A percentile compares a stretch with the other conserved stretches of the same genome.
These are phyloP conservation scores for Apium graveolens DNA, from an alignment of 129 eudicot genomes.

Conservation along the genomic window DNA sequence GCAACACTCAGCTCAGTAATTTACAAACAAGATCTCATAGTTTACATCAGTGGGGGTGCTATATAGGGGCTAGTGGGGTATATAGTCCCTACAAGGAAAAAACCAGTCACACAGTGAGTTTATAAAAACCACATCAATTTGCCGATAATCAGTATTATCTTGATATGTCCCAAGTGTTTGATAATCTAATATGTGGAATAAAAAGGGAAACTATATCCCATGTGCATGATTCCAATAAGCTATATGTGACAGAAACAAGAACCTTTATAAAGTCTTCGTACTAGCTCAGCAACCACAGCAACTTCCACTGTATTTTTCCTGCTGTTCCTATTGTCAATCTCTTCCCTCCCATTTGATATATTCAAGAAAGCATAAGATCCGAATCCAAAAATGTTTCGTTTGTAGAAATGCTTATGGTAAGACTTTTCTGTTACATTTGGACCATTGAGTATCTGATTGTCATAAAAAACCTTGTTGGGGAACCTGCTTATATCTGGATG, in stretches of 20 bases:
- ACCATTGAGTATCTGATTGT: slow-evolving; percentile 41
- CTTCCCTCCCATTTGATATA: slow-evolving; percentile 49
- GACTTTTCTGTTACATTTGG: slow-evolving; percentile 27
- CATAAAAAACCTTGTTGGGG: slow-evolving; percentile 57
- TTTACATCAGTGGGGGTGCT: background rate
- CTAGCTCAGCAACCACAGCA: slow-evolving; percentile 43
- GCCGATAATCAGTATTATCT: too few relatives aligned
- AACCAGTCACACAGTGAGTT: background rate
- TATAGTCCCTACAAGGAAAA: background rate
- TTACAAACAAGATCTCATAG: too few relatives aligned
- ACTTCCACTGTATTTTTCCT: slow-evolving; percentile 48
- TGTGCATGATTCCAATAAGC: background rate
- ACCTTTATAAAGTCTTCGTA: slow-evolving; percentile 54
- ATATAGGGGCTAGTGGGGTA: background rate
- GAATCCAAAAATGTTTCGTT: slow-evolving; percentile 38
- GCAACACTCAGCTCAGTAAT: too few relatives aligned
- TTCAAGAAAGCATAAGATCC: slow-evolving; percentile 70
- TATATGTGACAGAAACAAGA: background rate
- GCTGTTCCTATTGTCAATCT: slow-evolving; percentile 37
- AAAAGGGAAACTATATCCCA: background rate
- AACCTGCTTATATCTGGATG: slow-evolving; percentile 75
- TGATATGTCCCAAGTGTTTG: too few relatives aligned
- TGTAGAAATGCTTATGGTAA: slow-evolving; percentile 33
- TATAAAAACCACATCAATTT: too few relatives aligned
- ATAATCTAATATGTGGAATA: too few relatives aligned